Evolutionary conservation across 2,329 filamentous ascomycete genomes (phyloP).

Genomic region (Aspergillus candidus): DNA sequence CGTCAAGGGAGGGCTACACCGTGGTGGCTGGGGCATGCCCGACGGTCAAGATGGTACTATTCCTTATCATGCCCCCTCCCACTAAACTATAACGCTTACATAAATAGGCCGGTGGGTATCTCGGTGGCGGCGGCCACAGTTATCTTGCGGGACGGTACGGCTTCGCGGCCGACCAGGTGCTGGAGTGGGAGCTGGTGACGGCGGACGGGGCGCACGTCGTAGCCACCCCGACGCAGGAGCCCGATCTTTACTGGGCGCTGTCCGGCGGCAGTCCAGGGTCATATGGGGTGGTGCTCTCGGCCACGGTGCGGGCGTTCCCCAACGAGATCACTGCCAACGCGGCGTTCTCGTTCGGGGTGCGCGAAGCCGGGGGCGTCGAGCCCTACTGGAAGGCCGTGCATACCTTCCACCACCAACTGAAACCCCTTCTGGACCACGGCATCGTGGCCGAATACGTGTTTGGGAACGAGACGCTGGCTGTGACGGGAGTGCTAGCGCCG

Average conservation of each 20-base stretch:
- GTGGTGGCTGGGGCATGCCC: constrained; percentile 52
- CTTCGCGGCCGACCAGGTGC: constrained; percentile 54
- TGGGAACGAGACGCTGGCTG: no score
- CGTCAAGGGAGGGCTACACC: constrained; percentile 42
- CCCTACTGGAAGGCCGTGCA: no score
- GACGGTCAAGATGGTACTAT: constrained; percentile 45
- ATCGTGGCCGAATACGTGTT: no score
- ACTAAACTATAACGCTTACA: no score
- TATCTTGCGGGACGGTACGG: constrained; percentile 51
- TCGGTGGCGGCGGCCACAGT: constrained; percentile 56
- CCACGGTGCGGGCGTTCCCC: no score
- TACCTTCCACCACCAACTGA: no score
- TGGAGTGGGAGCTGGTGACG: constrained; percentile 54
- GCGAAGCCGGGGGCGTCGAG: no score
- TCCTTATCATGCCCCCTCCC: no score
- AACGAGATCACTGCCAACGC: no score
- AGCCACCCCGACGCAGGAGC: constrained; percentile 42
- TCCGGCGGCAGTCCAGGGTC: constrained; percentile 55
- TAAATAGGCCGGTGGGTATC: constrained; percentile 49
- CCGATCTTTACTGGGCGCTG: constrained; percentile 58
- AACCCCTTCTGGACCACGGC: no score
- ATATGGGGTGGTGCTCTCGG: constrained; percentile 51
- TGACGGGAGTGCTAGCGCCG: no score
- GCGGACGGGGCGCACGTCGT: constrained; percentile 45
- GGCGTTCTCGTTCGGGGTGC: no score